Conservation (phyloP, 2,329 filamentous ascomycete species). For the Thielaviopsis ethacetica region DNA sequence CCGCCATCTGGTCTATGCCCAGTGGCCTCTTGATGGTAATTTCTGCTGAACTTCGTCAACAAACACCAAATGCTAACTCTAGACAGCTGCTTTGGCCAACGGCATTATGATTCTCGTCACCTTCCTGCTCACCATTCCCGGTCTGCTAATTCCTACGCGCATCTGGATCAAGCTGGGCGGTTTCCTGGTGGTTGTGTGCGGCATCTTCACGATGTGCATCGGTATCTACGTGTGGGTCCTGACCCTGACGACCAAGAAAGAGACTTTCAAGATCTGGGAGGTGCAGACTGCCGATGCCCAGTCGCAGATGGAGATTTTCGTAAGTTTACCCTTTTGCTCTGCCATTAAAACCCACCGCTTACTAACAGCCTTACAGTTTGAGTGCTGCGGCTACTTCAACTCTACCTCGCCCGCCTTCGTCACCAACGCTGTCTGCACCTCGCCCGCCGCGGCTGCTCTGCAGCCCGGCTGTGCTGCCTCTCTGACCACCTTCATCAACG, state of each 20-base stretch:
- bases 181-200: constrained; percentile 45
- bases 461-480: constrained; percentile 52
- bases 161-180: constrained; percentile 55
- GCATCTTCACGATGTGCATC: constrained; percentile 46
- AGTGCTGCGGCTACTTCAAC: constrained; percentile 69
- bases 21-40: constrained; percentile 31
- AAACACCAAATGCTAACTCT: constrained; percentile 5
- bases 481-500: constrained; percentile 52
- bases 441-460: constrained; percentile 52
- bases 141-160: constrained; percentile 49
- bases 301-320: constrained; percentile 52
- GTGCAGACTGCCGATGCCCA: constrained; percentile 40
- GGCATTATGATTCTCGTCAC: constrained; percentile 54
- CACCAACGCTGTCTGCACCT: constrained; percentile 50
- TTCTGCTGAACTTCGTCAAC: not conserved
- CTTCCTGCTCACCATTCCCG: constrained; percentile 54
- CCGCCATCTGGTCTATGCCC: constrained; percentile 34
- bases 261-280: constrained; percentile 45
- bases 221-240: constrained; percentile 57
- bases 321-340: constrained; percentile 23
- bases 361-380: constrained; percentile 34
- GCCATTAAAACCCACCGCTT: not conserved
- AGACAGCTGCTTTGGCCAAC: constrained; percentile 52
- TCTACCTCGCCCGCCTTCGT: constrained; percentile 56
- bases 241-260: constrained; percentile 50